Base-by-base conservation (phyloP, 495 filamentous ascomycete genomes). In the Daldinia loculata region DNA sequence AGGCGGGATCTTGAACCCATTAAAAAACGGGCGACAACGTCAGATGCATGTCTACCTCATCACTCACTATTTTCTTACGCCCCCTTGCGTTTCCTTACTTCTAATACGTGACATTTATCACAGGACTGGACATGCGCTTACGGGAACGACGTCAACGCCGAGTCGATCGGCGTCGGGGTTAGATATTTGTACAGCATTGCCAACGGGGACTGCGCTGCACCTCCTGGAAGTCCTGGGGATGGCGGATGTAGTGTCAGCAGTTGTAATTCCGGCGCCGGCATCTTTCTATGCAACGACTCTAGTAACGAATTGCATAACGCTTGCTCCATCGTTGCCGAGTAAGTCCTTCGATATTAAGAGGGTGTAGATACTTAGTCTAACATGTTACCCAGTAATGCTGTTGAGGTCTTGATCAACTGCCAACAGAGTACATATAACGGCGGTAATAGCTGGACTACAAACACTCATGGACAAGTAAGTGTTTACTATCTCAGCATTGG, bases 141-240 rank as follows among this genome's bases (percentile, higher is more conserved):
- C 8, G 70, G 70, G 1, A 72, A 63, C 22, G 41, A 69, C 32
- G 60, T 72, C 53, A 60, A 50, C 34, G 70, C 65, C 2, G 58
- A 63, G 45, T 68, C 70, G 15, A 51, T 72, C 34, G 70, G 64
- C 38, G 59, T 7, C 6, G 70, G 61, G 1, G 41, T 72, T 1
- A 69, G 66, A 39, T 72, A 72, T 51, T 48, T 72, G 9, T 72
- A 72, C 60, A 69, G 70, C 65, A 72, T 72, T 45, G 70, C 60
- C 15, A 72, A 72, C 24, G 70, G 45, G 22, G 70, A 69, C 27
- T 72, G 70, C 38, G 57, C 66, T 9, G 70, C 70, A 11, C 70
- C 70, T 5, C 59, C 70, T 6, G 70, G 70, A 14, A 48, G 26
- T 11, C 70, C 70, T 4, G 70, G 70, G 11, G 56, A 27, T 8